Evolutionary conservation across 176 grass and related monocot genomes (phyloP).

Genomic region (Ampelocalamus luodianensis): DNA sequence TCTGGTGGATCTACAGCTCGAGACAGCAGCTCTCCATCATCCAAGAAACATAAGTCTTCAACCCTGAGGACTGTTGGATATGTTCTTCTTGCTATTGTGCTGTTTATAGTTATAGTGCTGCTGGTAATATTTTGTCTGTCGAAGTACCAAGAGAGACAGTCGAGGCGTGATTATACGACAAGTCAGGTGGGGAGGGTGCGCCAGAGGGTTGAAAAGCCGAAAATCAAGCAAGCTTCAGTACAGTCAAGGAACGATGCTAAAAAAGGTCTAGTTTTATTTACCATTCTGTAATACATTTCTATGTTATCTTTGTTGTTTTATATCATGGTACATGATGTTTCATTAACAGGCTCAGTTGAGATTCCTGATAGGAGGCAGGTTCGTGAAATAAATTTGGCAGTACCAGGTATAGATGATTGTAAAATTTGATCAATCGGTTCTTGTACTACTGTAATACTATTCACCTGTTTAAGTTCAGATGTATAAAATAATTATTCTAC

Average conservation of each 20-base stretch:
- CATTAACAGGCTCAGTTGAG: slow-evolving; percentile 54
- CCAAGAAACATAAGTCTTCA: slow-evolving; percentile 66
- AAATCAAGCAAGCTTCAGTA: slow-evolving; percentile 56
- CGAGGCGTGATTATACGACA: slow-evolving; percentile 50
- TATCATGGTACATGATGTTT: slow-evolving; percentile 44
- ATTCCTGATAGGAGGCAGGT: slow-evolving; percentile 49
- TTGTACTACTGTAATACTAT: slow-evolving; percentile 34
- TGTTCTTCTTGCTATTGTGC: slow-evolving; percentile 74
- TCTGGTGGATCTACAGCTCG: slow-evolving; percentile 61
- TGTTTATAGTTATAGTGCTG: slow-evolving; percentile 68
- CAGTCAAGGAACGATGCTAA: slow-evolving; percentile 56
- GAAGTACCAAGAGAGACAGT: slow-evolving; percentile 74
- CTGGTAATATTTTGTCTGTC: slow-evolving; percentile 73
- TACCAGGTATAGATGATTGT: slow-evolving; percentile 61
- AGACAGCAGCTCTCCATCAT: slow-evolving; percentile 46
- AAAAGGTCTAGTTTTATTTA: slow-evolving; percentile 54
- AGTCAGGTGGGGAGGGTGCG: slow-evolving; percentile 50
- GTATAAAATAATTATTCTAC: slow-evolving; percentile 36
- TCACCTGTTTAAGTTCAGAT: slow-evolving; percentile 18
- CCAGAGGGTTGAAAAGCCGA: slow-evolving; percentile 58
- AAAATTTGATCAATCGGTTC: slow-evolving; percentile 29
- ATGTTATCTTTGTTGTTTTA: slow-evolving; percentile 29
- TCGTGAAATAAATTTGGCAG: slow-evolving; percentile 55
- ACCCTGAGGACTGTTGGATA: slow-evolving; percentile 85
- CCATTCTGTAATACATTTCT: slow-evolving; percentile 11